Evolutionary conservation across 495 filamentous ascomycete species (phyloP), one percentile per base, ranked within the genome.

Genomic region (Wilcoxina mikolae): DNA sequence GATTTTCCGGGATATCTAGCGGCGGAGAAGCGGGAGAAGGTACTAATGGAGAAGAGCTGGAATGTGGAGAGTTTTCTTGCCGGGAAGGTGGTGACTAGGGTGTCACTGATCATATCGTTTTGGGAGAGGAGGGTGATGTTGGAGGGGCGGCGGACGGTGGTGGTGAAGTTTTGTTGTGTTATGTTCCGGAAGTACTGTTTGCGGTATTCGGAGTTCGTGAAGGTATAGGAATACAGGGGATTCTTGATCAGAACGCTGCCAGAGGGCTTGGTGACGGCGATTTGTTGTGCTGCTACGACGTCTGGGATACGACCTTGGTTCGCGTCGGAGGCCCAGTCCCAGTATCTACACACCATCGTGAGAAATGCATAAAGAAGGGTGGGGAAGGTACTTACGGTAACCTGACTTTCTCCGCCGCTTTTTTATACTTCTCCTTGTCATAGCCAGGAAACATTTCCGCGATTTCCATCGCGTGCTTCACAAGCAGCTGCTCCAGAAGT

Each of bases 201-300:
- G 24, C 56, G 54, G 4, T 59, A 59, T 10, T 59, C 38, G 12
- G 29, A 25, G 12, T 41, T 24, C 24, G 72, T 72, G 60, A 84
- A 84, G 0, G 55, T 61, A 65, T 82, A 85, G 24, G 71, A 69
- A 58, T 70, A 82, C 24, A 84, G 63, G 4, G 82, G 82, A 53
- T 85, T 85, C 3, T 68, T 54, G 27, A 84, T 81, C 7, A 59
- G 68, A 51, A 71, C n/a, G n/a, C 22, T 15, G 5, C 31, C 31
- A 25, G 52, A 35, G 17, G 27, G 28, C 12, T 55, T 52, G 45
- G 38, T 48, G 25, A 64, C 51, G 26, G 24, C 22, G 18, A 64
- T 22, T 23, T 3, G 44, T 11, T 43, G 43, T 4, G 31, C 17
- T 2, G 26, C 33, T 4, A 64, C 33, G 12, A 28, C 35, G 25